Evolutionary conservation across 495 filamentous ascomycete genomes (phyloP).

Genomic region (Penicillium argentinense): DNA sequence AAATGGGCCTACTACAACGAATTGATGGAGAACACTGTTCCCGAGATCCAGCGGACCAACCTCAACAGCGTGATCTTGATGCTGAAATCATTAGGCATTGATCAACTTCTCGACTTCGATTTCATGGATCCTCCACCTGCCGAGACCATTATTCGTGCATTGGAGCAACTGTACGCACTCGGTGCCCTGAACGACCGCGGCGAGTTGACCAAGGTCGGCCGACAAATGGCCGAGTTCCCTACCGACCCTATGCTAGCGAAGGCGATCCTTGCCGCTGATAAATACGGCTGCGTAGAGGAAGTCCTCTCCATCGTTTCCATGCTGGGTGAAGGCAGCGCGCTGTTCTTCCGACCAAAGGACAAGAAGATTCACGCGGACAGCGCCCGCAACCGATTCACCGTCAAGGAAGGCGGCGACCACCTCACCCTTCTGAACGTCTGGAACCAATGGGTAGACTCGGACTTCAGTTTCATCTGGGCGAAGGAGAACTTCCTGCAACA

Average conservation of each 20-base stretch:
- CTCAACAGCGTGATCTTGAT: constrained; percentile 81
- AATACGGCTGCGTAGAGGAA: constrained; percentile 89
- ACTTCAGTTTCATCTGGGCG: constrained; percentile 87
- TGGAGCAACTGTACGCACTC: constrained; percentile 91
- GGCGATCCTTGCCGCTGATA: constrained; percentile 84
- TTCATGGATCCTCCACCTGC: constrained; percentile 95
- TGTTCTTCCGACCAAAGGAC: constrained; percentile 97
- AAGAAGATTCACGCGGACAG: constrained; percentile 96
- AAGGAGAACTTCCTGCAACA: constrained; percentile 95
- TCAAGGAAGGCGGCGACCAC: constrained; percentile 92
- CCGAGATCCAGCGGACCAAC: constrained; percentile 92
- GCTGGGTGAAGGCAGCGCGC: constrained; percentile 81
- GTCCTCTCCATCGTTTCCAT: constrained; percentile 93
- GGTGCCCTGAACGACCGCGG: constrained; percentile 88
- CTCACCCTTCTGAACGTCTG: constrained; percentile 90
- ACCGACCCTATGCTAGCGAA: constrained; percentile 93
- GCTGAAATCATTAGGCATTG: constrained; percentile 89
- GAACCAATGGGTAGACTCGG: constrained; percentile 94
- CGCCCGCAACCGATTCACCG: constrained; percentile 86
- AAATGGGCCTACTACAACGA: constrained; percentile 95
- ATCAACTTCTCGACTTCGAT: constrained; percentile 91
- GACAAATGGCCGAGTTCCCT: constrained; percentile 97
- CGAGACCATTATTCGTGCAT: constrained; percentile 83
- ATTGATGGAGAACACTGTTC: constrained; percentile 87
- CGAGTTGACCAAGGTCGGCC: constrained; percentile 85